These are phyloP conservation scores for Akanthomyces muscarius DNA, from an alignment of 2,329 filamentous ascomycete species.

Conservation along the genomic window DNA sequence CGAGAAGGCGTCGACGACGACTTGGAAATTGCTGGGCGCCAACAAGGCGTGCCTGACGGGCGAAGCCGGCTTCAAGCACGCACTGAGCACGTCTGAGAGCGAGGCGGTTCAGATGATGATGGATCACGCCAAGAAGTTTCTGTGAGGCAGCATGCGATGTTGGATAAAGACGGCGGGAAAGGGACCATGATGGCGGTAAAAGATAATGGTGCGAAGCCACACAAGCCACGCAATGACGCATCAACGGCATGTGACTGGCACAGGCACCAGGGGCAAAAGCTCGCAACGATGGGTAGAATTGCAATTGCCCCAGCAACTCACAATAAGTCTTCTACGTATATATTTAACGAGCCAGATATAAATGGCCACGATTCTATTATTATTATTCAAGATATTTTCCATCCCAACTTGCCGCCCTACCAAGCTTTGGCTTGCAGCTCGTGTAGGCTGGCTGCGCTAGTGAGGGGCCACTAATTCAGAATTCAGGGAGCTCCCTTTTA, in stretches of 20 bases:
- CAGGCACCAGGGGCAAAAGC: constrained; percentile 1
- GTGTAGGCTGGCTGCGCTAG: background rate
- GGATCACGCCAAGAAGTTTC: background rate
- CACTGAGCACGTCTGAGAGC: background rate
- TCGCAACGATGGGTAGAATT: background rate
- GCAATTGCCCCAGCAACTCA: background rate
- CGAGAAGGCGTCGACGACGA: background rate
- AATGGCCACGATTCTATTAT: background rate
- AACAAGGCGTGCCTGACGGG: constrained; percentile 6
- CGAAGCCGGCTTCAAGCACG: background rate
- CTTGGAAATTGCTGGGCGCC: background rate
- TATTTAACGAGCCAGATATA: background rate
- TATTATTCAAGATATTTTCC: background rate
- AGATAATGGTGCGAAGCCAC: background rate
- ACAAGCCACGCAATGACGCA: background rate
- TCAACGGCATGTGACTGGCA: background rate
- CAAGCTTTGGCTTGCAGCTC: background rate
- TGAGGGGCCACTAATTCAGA: background rate
- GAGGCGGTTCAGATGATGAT: background rate
- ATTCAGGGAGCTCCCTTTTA: constrained; percentile 3
- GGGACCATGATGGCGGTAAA: background rate
- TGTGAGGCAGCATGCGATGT: background rate
- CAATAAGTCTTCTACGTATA: background rate
- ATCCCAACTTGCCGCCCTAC: background rate
- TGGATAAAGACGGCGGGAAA: background rate